Conservation (phyloP, 805 yeast genomes). For the Lachancea quebecensis region DNA sequence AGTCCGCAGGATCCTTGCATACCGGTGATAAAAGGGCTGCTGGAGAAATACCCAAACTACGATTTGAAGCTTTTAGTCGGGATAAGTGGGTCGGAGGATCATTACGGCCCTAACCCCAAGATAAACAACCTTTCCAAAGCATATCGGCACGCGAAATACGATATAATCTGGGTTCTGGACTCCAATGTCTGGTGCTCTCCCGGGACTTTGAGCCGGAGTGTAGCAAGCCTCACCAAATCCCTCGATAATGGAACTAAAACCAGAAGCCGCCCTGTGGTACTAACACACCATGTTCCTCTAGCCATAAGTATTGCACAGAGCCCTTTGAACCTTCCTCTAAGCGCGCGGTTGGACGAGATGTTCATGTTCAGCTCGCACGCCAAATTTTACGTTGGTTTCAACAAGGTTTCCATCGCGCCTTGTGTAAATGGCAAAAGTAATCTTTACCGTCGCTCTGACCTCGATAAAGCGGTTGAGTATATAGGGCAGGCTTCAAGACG, state of each 20-base stretch:
- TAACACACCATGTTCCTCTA: slow-evolving; percentile 79
- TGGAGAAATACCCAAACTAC: slow-evolving; percentile 46
- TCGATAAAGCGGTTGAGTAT: slow-evolving; percentile 49
- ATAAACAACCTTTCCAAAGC: slow-evolving; percentile 84
- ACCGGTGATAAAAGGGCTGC: slow-evolving; percentile 44
- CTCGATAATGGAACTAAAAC: slow-evolving; percentile 43
- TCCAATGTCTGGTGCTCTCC: slow-evolving; percentile 75
- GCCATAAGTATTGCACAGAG: slow-evolving; percentile 38
- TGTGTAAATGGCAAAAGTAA: slow-evolving; percentile 91
- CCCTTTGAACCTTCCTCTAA: slow-evolving; percentile 33
- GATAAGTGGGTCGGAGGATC: slow-evolving; percentile 32
- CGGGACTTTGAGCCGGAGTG: slow-evolving; percentile 59
- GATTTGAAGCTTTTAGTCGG: slow-evolving; percentile 56
- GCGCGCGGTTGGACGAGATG: slow-evolving; percentile 77
- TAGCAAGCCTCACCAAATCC: slow-evolving; percentile 42
- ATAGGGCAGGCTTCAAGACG: slow-evolving; percentile 27
- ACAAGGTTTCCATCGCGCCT: slow-evolving; percentile 69
- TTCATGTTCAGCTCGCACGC: slow-evolving; percentile 78
- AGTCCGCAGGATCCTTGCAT: slow-evolving; percentile 56
- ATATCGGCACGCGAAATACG: slow-evolving; percentile 57
- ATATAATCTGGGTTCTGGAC: slow-evolving; percentile 79
- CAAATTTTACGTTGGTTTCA: slow-evolving; percentile 75
- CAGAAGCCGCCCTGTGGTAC: slow-evolving; percentile 40
- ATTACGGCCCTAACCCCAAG: slow-evolving; percentile 83
- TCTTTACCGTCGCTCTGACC: slow-evolving; percentile 58